Evolutionary conservation across 1,284 basidiomycete genomes (phyloP).

Genomic region (Pseudozyma pruni): DNA sequence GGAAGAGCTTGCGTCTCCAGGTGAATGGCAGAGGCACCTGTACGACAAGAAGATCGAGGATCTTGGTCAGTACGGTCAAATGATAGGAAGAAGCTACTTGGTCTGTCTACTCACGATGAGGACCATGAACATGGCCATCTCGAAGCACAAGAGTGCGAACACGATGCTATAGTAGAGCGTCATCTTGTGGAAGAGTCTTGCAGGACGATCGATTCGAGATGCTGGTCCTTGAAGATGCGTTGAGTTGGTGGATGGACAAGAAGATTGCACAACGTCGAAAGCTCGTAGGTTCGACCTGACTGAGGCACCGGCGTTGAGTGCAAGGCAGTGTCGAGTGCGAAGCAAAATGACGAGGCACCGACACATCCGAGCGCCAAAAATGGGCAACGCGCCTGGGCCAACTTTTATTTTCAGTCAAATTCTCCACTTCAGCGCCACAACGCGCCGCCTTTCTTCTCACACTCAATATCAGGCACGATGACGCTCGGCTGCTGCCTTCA

Average conservation of each 20-base stretch:
- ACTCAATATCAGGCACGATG: too few relatives aligned
- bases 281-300: too few relatives aligned
- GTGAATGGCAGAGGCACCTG: constrained; percentile 77
- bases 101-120: constrained; percentile 51
- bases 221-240: background rate
- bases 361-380: too few relatives aligned
- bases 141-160: constrained; percentile 63
- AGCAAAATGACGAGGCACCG: constrained; percentile 1
- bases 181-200: constrained; percentile 40
- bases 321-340: too few relatives aligned
- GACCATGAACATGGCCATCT: constrained; percentile 66
- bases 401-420: background rate
- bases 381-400: too few relatives aligned
- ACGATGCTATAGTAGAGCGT: constrained; percentile 67
- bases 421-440: background rate
- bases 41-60: background rate
- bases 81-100: too few relatives aligned
- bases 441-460: too few relatives aligned
- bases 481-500: background rate
- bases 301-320: too few relatives aligned
- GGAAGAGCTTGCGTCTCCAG: constrained; percentile 78
- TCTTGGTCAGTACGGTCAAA: background rate
- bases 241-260: background rate
- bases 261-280: background rate
- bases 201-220: background rate